Percentiles rank a stretch among this genome's conserved stretches.
Evolutionary conservation across 768 basidiomycete species (phyloP).

Genomic region (Pisolithus marmoratus): DNA sequence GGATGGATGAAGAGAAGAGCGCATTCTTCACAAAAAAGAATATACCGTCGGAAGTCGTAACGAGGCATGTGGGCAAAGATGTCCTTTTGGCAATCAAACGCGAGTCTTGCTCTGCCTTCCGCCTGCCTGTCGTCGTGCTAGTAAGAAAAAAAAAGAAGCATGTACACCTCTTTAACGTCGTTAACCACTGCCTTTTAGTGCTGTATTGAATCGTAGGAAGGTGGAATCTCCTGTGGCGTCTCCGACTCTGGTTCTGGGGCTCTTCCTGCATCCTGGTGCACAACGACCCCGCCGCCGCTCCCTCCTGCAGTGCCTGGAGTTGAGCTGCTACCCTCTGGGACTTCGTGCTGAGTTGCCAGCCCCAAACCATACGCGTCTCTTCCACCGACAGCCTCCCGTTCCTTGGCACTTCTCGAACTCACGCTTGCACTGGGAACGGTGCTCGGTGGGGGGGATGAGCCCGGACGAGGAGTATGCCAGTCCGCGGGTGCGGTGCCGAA

Average conservation of each 20-base stretch:
- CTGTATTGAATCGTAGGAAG: constrained; percentile 24
- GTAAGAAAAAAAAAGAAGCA: too few relatives aligned
- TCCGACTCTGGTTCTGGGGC: constrained; percentile 14
- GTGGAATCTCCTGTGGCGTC: constrained; percentile 22
- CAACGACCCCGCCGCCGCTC: constrained; percentile 16
- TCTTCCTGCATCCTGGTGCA: constrained; percentile 23
- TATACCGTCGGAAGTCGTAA: too few relatives aligned
- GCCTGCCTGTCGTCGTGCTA: too few relatives aligned
- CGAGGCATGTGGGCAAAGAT: too few relatives aligned
- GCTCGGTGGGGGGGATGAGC: constrained; percentile 18
- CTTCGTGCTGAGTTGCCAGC: constrained; percentile 15
- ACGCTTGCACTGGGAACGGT: constrained; percentile 13
- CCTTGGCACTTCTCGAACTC: constrained; percentile 14
- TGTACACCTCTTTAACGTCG: too few relatives aligned
- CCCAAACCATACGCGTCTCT: constrained; percentile 11
- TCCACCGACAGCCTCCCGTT: constrained; percentile 18
- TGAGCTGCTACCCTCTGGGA: neutral
- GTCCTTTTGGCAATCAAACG: too few relatives aligned
- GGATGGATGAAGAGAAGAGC: too few relatives aligned
- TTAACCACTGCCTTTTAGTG: neutral
- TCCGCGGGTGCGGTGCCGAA: constrained; percentile 12
- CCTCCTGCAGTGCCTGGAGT: neutral
- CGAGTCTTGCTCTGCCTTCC: too few relatives aligned
- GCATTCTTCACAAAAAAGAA: too few relatives aligned
- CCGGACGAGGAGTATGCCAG: constrained; percentile 14